Evolutionary conservation across 352 stramenopile genomes (phyloP).

Genomic region (Pythium pyrilobum): DNA sequence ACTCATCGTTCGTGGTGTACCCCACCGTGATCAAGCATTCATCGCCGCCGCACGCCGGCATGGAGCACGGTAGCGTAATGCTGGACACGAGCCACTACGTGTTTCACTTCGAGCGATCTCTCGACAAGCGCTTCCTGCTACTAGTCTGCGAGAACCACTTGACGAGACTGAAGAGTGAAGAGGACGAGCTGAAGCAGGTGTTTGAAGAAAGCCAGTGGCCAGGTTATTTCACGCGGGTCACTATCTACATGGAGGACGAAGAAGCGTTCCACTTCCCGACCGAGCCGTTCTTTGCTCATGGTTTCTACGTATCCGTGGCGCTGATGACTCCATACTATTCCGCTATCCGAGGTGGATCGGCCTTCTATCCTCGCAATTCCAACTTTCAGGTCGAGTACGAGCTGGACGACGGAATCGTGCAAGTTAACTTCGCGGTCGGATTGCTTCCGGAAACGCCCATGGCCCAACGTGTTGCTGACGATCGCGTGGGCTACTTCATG

Average conservation of each 20-base stretch:
- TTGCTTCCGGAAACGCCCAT: slow-evolving; percentile 59
- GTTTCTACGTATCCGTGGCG: slow-evolving; percentile 65
- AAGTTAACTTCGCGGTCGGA: slow-evolving; percentile 69
- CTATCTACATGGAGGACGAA: slow-evolving; percentile 62
- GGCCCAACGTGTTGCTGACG: slow-evolving; percentile 50
- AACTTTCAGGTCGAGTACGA: slow-evolving; percentile 77
- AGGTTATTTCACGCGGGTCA: slow-evolving; percentile 42
- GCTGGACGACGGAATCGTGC: slow-evolving; percentile 38
- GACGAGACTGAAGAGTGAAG: slow-evolving; percentile 25
- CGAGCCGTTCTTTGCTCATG: slow-evolving; percentile 52
- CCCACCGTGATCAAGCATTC: slow-evolving; percentile 58
- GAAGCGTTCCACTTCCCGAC: slow-evolving; percentile 42
- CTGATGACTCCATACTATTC: slow-evolving; percentile 39
- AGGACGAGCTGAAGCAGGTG: slow-evolving; percentile 42
- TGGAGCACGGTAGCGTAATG: slow-evolving; percentile 50
- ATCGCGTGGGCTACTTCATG: slow-evolving; percentile 80
- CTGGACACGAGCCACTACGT: slow-evolving; percentile 54
- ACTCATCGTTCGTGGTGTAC: slow-evolving; percentile 66
- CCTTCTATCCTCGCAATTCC: slow-evolving; percentile 59
- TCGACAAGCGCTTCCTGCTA: slow-evolving; percentile 29
- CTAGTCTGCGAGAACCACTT: slow-evolving; percentile 61
- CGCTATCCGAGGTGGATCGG: slow-evolving; percentile 15
- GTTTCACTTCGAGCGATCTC: slow-evolving; percentile 61
- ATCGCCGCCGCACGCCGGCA: slow-evolving; percentile 28
- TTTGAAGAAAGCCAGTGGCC: slow-evolving; percentile 68